Percentiles rank a stretch among this genome's conserved stretches.
Conservation (phyloP, 2,329 filamentous ascomycete genomes). For the Fusarium anguioides region DNA sequence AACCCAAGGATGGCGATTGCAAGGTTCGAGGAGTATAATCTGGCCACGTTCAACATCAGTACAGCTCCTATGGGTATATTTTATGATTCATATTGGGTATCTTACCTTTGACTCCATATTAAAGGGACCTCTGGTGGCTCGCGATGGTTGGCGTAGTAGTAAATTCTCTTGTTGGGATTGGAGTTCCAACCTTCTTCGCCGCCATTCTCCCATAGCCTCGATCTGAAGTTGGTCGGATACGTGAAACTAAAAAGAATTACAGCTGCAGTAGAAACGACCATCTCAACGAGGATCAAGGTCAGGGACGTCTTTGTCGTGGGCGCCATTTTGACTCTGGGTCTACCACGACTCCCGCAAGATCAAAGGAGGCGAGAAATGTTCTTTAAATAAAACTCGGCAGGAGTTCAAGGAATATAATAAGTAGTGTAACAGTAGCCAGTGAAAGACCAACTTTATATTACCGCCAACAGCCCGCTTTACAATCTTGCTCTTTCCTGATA, state of each 20-base stretch:
- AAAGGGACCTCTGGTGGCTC: conserved; percentile 45
- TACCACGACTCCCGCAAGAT: neutral
- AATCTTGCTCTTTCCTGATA: neutral
- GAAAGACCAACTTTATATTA: neutral
- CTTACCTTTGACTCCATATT: conserved; percentile 46
- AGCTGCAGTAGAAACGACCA: conserved; percentile 19
- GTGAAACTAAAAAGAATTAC: conserved; percentile 40
- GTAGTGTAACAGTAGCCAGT: neutral
- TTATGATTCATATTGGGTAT: rapidly evolving
- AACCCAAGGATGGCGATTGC: conserved; percentile 47
- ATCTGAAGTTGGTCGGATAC: conserved; percentile 41
- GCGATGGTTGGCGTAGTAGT: conserved; percentile 48
- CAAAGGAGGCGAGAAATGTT: neutral
- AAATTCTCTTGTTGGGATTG: conserved; percentile 45
- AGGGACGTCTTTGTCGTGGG: conserved; percentile 14
- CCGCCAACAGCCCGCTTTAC: neutral
- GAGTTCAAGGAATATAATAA: neutral
- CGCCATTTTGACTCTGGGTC: conserved; percentile 22
- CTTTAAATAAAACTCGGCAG: conserved; percentile 11
- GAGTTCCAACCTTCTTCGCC: conserved; percentile 48
- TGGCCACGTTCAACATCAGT: conserved; percentile 12
- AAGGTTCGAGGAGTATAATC: conserved; percentile 45
- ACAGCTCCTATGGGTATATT: neutral
- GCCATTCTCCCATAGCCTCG: conserved; percentile 45
- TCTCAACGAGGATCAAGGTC: conserved; percentile 33